These are phyloP conservation scores for Bacidia gigantensis DNA, from an alignment of 495 filamentous ascomycete species.

Conservation along the genomic window DNA sequence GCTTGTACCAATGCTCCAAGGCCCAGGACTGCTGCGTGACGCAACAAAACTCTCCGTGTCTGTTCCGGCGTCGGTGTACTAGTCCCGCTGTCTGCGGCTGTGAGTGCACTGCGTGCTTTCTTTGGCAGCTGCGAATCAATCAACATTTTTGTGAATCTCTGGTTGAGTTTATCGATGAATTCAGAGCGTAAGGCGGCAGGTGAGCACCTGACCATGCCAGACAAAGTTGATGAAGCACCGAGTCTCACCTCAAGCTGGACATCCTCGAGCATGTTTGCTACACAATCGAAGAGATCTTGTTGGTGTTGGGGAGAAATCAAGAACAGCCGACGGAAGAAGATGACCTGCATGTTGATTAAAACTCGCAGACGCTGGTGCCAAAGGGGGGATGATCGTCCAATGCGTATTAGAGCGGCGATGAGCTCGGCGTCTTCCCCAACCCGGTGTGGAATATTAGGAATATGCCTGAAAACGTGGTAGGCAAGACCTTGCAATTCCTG, in stretches of 20 bases:
- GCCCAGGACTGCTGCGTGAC: constrained; percentile 87
- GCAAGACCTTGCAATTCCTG: constrained; percentile 87
- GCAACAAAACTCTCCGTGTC: constrained; percentile 59
- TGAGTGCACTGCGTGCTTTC: constrained; percentile 31
- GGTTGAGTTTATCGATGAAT: constrained; percentile 60
- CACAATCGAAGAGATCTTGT: constrained; percentile 70
- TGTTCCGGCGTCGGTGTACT: constrained; percentile 71
- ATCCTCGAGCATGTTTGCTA: constrained; percentile 87
- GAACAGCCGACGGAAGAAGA: constrained; percentile 96
- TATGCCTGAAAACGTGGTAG: constrained; percentile 93
- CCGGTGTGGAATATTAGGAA: constrained; percentile 90
- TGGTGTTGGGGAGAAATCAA: constrained; percentile 67
- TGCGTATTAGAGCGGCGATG: constrained; percentile 71
- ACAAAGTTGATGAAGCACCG: constrained; percentile 81
- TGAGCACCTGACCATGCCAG: constrained; percentile 98
- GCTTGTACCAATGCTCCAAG: constrained; percentile 85
- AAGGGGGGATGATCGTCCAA: constrained; percentile 71
- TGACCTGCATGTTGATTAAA: constrained; percentile 96
- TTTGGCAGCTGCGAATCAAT: constrained; percentile 75
- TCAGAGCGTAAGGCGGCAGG: constrained; percentile 62
- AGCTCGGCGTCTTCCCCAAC: constrained; percentile 72
- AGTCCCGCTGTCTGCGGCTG: constrained; percentile 43
- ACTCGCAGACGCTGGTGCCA: constrained; percentile 98
- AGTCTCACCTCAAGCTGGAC: constrained; percentile 85
- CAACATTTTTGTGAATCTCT: constrained; percentile 65